phyloP scores from a whole-genome alignment of 352 stramenopile genomes.

The Globisporangium heterothallicum region DNA sequence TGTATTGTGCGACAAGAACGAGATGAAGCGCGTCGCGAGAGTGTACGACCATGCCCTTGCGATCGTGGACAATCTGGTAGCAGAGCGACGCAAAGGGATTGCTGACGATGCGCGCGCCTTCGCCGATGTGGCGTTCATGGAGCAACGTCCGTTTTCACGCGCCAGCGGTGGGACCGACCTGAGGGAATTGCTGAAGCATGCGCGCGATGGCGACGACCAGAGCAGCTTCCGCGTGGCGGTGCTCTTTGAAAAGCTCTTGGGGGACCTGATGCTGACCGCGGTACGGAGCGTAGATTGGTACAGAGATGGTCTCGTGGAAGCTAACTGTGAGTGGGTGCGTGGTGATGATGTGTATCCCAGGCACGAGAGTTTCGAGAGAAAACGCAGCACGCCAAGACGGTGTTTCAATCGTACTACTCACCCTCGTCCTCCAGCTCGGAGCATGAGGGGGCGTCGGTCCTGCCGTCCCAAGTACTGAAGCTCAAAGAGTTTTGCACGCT shows the following conservation, averaged over 20 bases:
- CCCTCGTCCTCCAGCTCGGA: background rate
- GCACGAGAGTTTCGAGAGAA: background rate
- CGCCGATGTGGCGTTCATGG: slow-evolving; percentile 6
- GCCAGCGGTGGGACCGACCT: slow-evolving; percentile 2
- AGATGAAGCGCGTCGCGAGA: slow-evolving; percentile 4
- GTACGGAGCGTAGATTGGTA: too few species aligned
- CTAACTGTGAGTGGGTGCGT: too few species aligned
- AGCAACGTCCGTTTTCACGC: slow-evolving; percentile 5
- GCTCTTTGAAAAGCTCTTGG: slow-evolving; percentile 9
- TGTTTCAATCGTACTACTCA: slow-evolving; percentile 10
- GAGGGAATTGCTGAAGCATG: slow-evolving; percentile 5
- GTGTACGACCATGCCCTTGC: slow-evolving; percentile 7
- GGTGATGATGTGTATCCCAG: background rate
- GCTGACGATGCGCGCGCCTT: slow-evolving; percentile 11
- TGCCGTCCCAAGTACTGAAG: background rate
- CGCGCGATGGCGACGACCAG: slow-evolving; percentile 10
- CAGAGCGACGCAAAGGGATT: background rate
- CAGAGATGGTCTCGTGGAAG: too few species aligned
- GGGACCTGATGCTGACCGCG: slow-evolving; percentile 12
- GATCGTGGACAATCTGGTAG: slow-evolving; percentile 1
- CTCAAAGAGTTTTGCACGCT: slow-evolving; percentile 17
- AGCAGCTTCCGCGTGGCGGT: slow-evolving; percentile 8
- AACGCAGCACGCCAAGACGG: background rate
- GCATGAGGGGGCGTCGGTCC: background rate
- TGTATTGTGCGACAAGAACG: background rate